Evolutionary conservation across 345 rosid genomes (phyloP).

Genomic region (Murraya koenigii): DNA sequence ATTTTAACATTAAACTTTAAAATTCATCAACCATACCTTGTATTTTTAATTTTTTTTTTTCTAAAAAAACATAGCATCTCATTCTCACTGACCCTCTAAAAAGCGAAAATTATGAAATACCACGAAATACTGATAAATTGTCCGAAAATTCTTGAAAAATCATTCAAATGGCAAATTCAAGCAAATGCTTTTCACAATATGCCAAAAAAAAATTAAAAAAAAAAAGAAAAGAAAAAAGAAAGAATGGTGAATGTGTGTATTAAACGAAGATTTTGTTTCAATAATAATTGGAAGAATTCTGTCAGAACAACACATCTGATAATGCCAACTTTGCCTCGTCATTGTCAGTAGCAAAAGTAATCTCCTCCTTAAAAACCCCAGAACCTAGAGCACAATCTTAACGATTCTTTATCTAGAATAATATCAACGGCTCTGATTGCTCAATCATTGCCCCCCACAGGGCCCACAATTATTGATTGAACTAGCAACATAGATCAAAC

Average conservation of each 20-base stretch:
- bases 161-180: too few species aligned
- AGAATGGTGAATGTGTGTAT: too few species aligned
- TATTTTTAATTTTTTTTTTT: neutral
- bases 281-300: slow-evolving; percentile 27
- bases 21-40: too few species aligned
- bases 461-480: slow-evolving; percentile 9
- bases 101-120: neutral
- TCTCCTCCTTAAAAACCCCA: neutral
- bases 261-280: neutral
- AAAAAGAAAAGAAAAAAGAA: too few species aligned
- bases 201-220: too few species aligned
- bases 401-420: slow-evolving; percentile 16
- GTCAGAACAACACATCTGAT: slow-evolving; percentile 17
- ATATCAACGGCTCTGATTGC: slow-evolving; percentile 35
- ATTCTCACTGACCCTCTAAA: neutral
- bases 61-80: neutral
- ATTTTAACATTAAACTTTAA: too few species aligned
- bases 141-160: too few species aligned
- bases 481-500: slow-evolving; percentile 4
- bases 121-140: neutral
- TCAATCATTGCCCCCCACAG: slow-evolving; percentile 7
- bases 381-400: slow-evolving; percentile 17
- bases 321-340: slow-evolving; percentile 22
- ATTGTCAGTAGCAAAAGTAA: neutral
- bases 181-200: too few species aligned